These are phyloP conservation scores for Ustulina deusta DNA, from an alignment of 2,329 filamentous ascomycete species.

Conservation along the genomic window DNA sequence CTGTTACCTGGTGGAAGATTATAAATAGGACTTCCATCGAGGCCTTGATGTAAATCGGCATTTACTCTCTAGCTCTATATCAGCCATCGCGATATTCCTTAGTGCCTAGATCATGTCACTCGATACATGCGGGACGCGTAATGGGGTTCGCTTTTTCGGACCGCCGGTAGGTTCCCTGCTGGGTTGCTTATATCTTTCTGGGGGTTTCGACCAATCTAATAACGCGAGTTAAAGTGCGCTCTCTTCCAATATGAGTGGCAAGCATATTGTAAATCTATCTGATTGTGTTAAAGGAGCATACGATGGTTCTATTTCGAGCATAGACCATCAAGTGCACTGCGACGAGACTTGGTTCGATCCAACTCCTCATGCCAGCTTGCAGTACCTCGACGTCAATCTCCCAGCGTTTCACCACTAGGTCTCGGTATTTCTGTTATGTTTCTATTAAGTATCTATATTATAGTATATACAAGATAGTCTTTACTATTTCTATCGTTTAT, in stretches of 20 bases:
- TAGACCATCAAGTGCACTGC: not conserved
- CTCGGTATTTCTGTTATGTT: no score
- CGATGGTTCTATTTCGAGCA: not conserved
- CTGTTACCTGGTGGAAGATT: not conserved
- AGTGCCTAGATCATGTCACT: not conserved
- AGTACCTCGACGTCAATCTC: not conserved
- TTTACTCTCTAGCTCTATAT: not conserved
- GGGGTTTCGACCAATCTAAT: conserved; percentile 14
- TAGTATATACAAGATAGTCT: not conserved
- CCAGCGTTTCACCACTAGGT: not conserved
- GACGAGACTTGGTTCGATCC: not conserved
- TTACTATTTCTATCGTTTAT: not conserved
- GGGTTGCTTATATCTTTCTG: conserved; percentile 3
- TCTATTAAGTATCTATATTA: not conserved
- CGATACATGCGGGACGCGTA: conserved; percentile 13
- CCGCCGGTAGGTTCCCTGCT: conserved; percentile 19
- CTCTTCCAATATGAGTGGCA: not conserved
- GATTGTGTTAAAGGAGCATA: not conserved
- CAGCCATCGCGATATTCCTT: not conserved
- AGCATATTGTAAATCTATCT: not conserved
- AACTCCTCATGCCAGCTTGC: not conserved
- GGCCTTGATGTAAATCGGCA: not conserved
- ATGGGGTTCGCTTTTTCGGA: conserved; percentile 23
- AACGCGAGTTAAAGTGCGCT: not conserved
- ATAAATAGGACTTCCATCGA: not conserved